phyloP scores from a whole-genome alignment of 2,329 filamentous ascomycete species.

The Cladosporium oxysporum region DNA sequence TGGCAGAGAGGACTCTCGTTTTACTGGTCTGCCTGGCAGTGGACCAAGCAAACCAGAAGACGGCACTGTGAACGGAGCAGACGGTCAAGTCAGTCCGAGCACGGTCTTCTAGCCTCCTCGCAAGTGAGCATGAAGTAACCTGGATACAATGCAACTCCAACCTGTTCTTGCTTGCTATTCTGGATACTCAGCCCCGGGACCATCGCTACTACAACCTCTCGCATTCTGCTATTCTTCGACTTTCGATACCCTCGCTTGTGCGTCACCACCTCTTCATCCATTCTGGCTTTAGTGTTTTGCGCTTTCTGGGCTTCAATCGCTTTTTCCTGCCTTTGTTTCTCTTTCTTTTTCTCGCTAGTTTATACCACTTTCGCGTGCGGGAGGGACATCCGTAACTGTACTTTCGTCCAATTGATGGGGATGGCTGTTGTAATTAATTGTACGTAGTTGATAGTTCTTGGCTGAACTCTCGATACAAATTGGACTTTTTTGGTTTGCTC shows the following conservation, averaged over 20 bases:
- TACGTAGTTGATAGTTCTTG: background rate
- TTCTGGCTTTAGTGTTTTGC: background rate
- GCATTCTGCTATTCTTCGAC: background rate
- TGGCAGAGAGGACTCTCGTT: background rate
- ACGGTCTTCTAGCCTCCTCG: background rate
- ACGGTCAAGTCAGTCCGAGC: background rate
- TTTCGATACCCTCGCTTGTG: background rate
- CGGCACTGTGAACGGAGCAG: background rate
- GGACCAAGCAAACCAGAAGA: background rate
- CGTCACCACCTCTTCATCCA: background rate
- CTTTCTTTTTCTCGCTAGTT: background rate
- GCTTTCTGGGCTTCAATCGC: background rate
- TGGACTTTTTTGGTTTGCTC: background rate
- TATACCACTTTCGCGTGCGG: constrained; percentile 9
- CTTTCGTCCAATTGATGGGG: constrained; percentile 1
- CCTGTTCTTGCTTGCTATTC: background rate
- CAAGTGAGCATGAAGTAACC: background rate
- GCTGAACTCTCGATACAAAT: background rate
- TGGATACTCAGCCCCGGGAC: background rate
- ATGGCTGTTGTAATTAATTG: constrained; percentile 12
- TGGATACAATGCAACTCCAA: background rate
- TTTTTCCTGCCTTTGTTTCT: background rate
- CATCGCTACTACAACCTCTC: background rate
- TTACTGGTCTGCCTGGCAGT: background rate
- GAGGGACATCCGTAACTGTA: background rate